A percentile compares a stretch with the other conserved stretches of the same genome.
These are phyloP conservation scores for Podospora pseudocomata DNA, from an alignment of 495 filamentous ascomycete genomes.

Conservation along the genomic window DNA sequence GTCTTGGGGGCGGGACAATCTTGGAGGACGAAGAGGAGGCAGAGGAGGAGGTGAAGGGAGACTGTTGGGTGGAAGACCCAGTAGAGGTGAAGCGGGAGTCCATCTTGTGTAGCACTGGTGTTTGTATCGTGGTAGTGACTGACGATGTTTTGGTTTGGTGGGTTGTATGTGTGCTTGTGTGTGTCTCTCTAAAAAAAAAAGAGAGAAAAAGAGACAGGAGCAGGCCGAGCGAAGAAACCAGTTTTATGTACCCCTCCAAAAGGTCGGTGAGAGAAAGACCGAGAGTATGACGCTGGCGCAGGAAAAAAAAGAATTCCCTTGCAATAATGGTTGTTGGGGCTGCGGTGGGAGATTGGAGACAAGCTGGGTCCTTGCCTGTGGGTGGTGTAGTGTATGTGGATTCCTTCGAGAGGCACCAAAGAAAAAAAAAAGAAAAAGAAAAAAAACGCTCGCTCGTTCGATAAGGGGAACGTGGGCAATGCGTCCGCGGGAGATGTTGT, in stretches of 20 bases:
- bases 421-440: neutral
- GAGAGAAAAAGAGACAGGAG: neutral
- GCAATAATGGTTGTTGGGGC: neutral
- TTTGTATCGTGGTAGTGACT: neutral
- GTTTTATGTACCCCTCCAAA: neutral
- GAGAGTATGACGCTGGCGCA: neutral
- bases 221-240: neutral
- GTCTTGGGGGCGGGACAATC: conserved; percentile 36
- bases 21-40: conserved; percentile 16
- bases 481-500: neutral
- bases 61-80: conserved; percentile 26
- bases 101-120: conserved; percentile 26
- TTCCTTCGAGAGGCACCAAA: neutral
- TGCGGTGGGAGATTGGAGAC: neutral
- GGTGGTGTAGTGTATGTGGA: neutral
- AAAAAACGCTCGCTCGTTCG: neutral
- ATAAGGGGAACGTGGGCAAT: neutral
- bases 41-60: conserved; percentile 16
- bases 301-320: neutral
- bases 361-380: neutral
- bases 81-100: conserved; percentile 36
- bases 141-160: neutral
- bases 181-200: neutral
- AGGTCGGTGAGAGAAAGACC: neutral
- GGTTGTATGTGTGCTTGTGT: neutral